These are phyloP conservation scores for Yamadazyma atlantica DNA, from an alignment of 1,139 yeast genomes.

Conservation along the genomic window DNA sequence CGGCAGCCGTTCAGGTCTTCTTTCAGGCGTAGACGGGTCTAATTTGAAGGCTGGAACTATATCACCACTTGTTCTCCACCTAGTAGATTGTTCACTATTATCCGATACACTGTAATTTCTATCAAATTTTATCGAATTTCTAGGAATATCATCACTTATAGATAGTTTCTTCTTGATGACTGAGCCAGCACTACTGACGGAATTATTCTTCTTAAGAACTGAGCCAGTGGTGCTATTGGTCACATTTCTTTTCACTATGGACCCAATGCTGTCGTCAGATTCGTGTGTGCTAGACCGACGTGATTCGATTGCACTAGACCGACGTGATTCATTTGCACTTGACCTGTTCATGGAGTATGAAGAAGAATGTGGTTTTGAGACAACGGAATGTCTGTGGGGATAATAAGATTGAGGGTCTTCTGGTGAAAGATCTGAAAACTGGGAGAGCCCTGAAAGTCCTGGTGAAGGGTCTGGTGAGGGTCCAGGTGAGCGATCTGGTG, in stretches of 20 bases:
- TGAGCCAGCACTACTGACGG: not conserved
- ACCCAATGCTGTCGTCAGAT: slow-evolving; percentile 6
- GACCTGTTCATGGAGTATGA: too few relatives aligned
- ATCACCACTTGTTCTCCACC: too few relatives aligned
- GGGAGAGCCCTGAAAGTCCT: too few relatives aligned
- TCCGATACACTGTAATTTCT: too few relatives aligned
- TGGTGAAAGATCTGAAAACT: too few relatives aligned
- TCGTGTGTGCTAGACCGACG: not conserved
- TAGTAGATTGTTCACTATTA: too few relatives aligned
- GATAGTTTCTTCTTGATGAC: slow-evolving; percentile 4
- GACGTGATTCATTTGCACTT: too few relatives aligned
- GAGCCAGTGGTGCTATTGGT: not conserved
- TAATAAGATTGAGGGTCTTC: not conserved
- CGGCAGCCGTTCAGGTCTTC: slow-evolving; percentile 8
- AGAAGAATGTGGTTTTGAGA: not conserved
- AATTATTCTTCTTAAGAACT: not conserved
- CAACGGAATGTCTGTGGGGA: not conserved
- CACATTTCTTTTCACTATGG: slow-evolving; percentile 4
- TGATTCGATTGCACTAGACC: too few relatives aligned
- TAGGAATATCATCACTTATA: slow-evolving; percentile 3
- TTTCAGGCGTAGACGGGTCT: not conserved
- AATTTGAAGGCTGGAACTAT: not conserved
- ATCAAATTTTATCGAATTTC: not conserved
- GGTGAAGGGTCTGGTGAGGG: too few relatives aligned
- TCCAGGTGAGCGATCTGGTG: too few relatives aligned